Conservation (phyloP, 2,329 filamentous ascomycete species). For the Thielaviopsis punctulata region DNA sequence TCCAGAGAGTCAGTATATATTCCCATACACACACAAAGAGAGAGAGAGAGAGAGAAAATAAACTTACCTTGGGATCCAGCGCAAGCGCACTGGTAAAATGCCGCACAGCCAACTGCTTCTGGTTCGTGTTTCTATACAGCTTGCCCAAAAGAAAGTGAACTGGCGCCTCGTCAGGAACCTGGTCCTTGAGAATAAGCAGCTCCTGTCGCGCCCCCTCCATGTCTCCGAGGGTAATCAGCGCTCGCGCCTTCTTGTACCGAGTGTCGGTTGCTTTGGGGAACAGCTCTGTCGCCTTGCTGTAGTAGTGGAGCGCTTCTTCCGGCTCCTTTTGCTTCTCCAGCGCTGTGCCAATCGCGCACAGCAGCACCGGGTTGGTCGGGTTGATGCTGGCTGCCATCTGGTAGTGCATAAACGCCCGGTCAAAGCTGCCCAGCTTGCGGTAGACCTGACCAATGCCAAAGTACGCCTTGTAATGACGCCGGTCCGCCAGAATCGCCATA, state of each 20-base stretch:
- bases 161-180: conserved; percentile 86
- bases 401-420: conserved; percentile 84
- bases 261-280: conserved; percentile 68
- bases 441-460: conserved; percentile 76
- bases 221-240: conserved; percentile 58
- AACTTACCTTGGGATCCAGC: conserved; percentile 78
- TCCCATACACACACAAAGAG: neutral
- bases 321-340: conserved; percentile 78
- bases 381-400: conserved; percentile 78
- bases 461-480: conserved; percentile 94
- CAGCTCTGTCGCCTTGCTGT: conserved; percentile 64
- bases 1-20: neutral
- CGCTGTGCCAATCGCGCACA: conserved; percentile 81
- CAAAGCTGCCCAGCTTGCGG: conserved; percentile 77
- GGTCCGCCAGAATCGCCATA: conserved; percentile 68
- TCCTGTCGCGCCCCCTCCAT: conserved; percentile 62
- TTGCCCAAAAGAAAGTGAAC: conserved; percentile 90
- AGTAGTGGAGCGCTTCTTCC: conserved; percentile 61
- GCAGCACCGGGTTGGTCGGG: conserved; percentile 78
- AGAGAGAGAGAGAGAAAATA: conserved; percentile 6
- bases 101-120: conserved; percentile 66
- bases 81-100: conserved; percentile 93
- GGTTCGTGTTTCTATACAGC: conserved; percentile 55
- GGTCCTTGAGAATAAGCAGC: conserved; percentile 71
- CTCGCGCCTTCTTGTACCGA: conserved; percentile 82